These are phyloP conservation scores for Gossypium ekmanianum DNA, from an alignment of 345 rosid genomes.

Conservation along the genomic window DNA sequence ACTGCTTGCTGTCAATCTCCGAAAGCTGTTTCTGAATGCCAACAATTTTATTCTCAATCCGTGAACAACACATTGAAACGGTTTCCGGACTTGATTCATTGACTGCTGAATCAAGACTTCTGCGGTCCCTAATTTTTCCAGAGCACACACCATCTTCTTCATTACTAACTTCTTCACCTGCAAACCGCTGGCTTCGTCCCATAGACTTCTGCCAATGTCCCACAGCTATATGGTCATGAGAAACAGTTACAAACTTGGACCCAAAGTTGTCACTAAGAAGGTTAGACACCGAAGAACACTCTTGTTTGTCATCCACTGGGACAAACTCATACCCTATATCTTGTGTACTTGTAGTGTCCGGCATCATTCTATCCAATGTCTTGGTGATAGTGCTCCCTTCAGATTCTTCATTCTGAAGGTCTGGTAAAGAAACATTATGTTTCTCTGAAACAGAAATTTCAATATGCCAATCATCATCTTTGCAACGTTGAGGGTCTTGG, in stretches of 20 bases:
- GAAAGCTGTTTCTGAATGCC: constrained; percentile 68
- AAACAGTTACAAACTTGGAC: constrained; percentile 49
- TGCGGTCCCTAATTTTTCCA: constrained; percentile 46
- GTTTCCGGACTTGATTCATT: constrained; percentile 56
- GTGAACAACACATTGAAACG: constrained; percentile 51
- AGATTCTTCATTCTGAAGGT: constrained; percentile 67
- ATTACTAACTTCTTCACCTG: constrained; percentile 39
- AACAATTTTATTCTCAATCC: constrained; percentile 58
- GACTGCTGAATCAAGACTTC: constrained; percentile 71
- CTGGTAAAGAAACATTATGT: constrained; percentile 33
- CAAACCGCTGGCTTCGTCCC: constrained; percentile 40
- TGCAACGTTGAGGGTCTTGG: constrained; percentile 37
- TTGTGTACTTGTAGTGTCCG: constrained; percentile 38
- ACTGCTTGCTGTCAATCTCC: constrained; percentile 74
- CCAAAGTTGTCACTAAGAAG: constrained; percentile 38
- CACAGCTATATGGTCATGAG: constrained; percentile 39
- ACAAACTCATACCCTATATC: constrained; percentile 50
- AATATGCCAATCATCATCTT: constrained; percentile 70
- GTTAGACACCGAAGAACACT: constrained; percentile 51
- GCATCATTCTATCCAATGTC: constrained; percentile 42
- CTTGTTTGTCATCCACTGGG: constrained; percentile 60
- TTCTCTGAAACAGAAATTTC: constrained; percentile 67
- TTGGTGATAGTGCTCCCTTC: constrained; percentile 73
- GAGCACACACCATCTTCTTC: constrained; percentile 41
- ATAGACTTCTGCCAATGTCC: constrained; percentile 35